phyloP scores from a whole-genome alignment of 805 yeast species.

The Candida quercuum region DNA sequence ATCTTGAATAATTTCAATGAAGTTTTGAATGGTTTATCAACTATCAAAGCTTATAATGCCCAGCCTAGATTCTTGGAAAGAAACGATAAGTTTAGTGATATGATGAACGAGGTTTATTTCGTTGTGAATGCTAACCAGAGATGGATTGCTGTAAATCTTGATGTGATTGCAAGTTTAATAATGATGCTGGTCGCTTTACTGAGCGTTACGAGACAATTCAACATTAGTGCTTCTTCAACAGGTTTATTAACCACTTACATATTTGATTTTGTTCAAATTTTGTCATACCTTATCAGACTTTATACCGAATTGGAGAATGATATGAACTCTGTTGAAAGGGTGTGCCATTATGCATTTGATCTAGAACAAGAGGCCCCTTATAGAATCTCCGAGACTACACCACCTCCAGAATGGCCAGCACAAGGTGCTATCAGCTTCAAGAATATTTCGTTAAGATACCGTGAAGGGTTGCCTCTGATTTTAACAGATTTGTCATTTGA shows the following conservation, averaged over 20 bases:
- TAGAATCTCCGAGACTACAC: slow-evolving; percentile 31
- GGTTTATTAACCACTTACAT: slow-evolving; percentile 66
- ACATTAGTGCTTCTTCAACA: slow-evolving; percentile 51
- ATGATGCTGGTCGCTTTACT: slow-evolving; percentile 51
- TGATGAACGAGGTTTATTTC: slow-evolving; percentile 62
- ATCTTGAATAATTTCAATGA: slow-evolving; percentile 71
- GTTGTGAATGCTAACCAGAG: slow-evolving; percentile 58
- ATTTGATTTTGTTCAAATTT: slow-evolving; percentile 43
- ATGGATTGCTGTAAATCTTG: slow-evolving; percentile 61
- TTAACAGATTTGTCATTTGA: slow-evolving; percentile 38
- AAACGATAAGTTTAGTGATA: slow-evolving; percentile 42
- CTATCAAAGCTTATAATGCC: slow-evolving; percentile 53
- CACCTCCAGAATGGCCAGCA: slow-evolving; percentile 30
- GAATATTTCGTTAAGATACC: slow-evolving; percentile 44
- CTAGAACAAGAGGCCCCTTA: slow-evolving; percentile 66
- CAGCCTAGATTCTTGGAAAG: slow-evolving; percentile 38
- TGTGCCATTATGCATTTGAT: slow-evolving; percentile 57
- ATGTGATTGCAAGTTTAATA: slow-evolving; percentile 42
- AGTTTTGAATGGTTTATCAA: slow-evolving; percentile 55
- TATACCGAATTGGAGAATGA: slow-evolving; percentile 58
- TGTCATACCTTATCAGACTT: slow-evolving; percentile 53
- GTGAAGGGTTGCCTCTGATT: slow-evolving; percentile 47
- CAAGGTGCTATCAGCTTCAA: no score
- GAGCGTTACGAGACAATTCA: slow-evolving; percentile 52
- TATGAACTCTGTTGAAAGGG: slow-evolving; percentile 69